phyloP scores from a whole-genome alignment of 1,284 basidiomycete species.

The Ceratobasidium sp. region DNA sequence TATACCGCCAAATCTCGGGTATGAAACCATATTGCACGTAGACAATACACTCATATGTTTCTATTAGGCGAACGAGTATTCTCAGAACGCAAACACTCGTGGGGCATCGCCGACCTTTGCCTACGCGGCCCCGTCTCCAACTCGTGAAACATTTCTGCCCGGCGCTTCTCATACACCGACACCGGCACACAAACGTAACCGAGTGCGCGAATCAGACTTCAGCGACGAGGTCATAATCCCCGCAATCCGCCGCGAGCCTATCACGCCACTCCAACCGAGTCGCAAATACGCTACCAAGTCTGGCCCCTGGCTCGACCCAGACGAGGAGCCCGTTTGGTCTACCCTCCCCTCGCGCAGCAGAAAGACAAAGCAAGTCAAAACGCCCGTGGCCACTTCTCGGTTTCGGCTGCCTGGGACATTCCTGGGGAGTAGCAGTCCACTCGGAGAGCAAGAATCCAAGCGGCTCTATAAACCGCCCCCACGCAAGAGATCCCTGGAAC shows the following conservation, averaged over 20 bases:
- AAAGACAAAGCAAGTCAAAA: neutral
- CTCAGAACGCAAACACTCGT: neutral
- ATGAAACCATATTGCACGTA: neutral
- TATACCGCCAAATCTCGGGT: neutral
- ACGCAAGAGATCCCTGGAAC: conserved; percentile 9
- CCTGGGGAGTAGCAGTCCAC: conserved; percentile 22
- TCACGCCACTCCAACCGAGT: neutral
- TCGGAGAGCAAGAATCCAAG: neutral
- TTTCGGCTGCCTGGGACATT: conserved; percentile 28
- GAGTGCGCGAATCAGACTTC: neutral
- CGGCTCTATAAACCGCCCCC: conserved; percentile 33
- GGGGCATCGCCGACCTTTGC: neutral
- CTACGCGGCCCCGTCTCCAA: neutral
- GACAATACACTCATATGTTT: neutral
- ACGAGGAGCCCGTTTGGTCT: conserved; percentile 38
- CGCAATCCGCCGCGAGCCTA: neutral
- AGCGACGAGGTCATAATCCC: neutral
- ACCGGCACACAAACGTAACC: neutral
- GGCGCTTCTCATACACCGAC: neutral
- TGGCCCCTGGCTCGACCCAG: neutral
- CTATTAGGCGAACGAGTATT: neutral
- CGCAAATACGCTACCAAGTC: neutral
- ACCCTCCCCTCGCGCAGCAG: conserved; percentile 14
- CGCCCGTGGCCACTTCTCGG: conserved; percentile 8
- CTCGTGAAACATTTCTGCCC: neutral